Conservation (phyloP, 2,329 filamentous ascomycete species). For the Talaromyces sp. region DNA sequence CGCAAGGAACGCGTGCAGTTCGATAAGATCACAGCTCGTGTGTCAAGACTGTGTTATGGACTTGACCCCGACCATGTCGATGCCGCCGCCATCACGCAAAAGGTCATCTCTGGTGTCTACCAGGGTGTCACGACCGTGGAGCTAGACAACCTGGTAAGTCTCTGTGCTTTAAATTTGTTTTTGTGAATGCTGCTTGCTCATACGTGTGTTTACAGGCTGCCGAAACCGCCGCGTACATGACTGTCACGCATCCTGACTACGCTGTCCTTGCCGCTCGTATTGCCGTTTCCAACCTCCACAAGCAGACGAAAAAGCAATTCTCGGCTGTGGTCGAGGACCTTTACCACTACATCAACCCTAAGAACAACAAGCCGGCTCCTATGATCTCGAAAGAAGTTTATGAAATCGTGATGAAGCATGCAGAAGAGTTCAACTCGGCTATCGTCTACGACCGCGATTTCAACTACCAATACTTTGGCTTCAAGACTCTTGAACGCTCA, state of each 20-base stretch:
- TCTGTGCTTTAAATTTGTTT: background rate
- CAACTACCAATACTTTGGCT: slow-evolving; percentile 99
- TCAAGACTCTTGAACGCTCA: slow-evolving; percentile 97
- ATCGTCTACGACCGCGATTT: slow-evolving; percentile 99
- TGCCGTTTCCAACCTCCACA: slow-evolving; percentile 98
- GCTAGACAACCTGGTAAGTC: slow-evolving; percentile 85
- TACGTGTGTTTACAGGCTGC: slow-evolving; percentile 60
- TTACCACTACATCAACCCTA: slow-evolving; percentile 93
- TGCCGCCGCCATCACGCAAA: slow-evolving; percentile 95
- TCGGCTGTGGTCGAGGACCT: slow-evolving; percentile 91
- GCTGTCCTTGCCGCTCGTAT: slow-evolving; percentile 97
- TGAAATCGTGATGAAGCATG: slow-evolving; percentile 90
- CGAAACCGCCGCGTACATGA: slow-evolving; percentile 99
- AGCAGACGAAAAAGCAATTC: slow-evolving; percentile 99
- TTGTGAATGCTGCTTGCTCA: slow-evolving; percentile 16
- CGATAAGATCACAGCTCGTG: slow-evolving; percentile 99
- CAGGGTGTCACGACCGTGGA: slow-evolving; percentile 95
- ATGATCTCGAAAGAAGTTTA: slow-evolving; percentile 95
- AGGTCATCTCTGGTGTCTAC: slow-evolving; percentile 98
- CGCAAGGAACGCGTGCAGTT: slow-evolving; percentile 99
- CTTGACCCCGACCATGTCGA: slow-evolving; percentile 94
- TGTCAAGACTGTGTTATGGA: slow-evolving; percentile 95
- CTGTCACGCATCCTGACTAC: slow-evolving; percentile 97
- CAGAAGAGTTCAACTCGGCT: slow-evolving; percentile 94
- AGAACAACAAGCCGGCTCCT: slow-evolving; percentile 73